Base-by-base conservation (phyloP, 805 yeast species). In the Wickerhamomyces strasburgensis region DNA sequence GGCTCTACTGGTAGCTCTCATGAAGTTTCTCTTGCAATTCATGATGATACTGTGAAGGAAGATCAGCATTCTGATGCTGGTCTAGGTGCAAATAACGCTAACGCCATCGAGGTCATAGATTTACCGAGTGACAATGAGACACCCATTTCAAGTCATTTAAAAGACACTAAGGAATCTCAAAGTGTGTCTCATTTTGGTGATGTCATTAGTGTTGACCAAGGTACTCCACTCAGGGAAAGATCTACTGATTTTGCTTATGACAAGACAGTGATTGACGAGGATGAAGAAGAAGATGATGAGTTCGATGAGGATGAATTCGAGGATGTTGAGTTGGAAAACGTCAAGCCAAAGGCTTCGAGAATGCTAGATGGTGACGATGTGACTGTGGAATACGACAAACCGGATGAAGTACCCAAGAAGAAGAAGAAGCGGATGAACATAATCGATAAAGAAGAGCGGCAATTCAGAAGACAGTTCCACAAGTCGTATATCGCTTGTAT, bases 361-460 rank as follows among this genome's bases (percentile, higher is more conserved):
- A 35, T 30, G 17, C 13, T 52, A 9, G 38, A 45, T 0, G 33
- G 31, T 9, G 49, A 43, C 28, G 48, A 46, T 29, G 44, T 54
- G 5, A 38, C 43, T 2, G 25, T 46, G 6, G 33, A 37, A 3
- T 38, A 41, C 6, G 33, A 37, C n/a, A 46, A 48, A 13, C 44
- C 27, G 3, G 50, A 45, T 4, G 56, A 47, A 2, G 48, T 40
- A 7, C 55, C 50, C 24, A 49, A 34, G 38, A 55, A 39, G 45
- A 48, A 36, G 44, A 52, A 25, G 44, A 46, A 33, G 41, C 49
- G 33, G 44, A 49, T 18, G 39, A 50, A 61, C 38, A 43, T 72
- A 0, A 68, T 80, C 2, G 54, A 70, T 4, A 68, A 66, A 35
- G 82, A 78, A 29, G 89, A 83, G 51, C 62, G 84, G 14, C 48